Evolutionary conservation across 768 basidiomycete genomes (phyloP), one percentile per base, ranked within the genome.

Genomic region (Holtermannia corniformis): DNA sequence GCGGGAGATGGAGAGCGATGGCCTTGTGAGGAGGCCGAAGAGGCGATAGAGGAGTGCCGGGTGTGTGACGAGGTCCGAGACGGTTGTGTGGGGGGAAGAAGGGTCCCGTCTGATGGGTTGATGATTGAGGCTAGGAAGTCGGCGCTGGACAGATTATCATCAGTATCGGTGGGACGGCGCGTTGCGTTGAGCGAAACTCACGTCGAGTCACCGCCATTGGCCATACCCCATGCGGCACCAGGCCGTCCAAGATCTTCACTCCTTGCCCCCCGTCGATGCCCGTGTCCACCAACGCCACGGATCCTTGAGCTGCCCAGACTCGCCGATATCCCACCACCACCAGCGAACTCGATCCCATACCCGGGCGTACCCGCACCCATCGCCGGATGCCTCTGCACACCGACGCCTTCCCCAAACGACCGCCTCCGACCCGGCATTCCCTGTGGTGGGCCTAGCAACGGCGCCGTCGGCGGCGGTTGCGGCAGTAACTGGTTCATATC

Each of bases 211-310:
- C 63, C 65, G 7, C 49, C 51, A n/a, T n/a, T n/a, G 42, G 63
- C 65, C 2, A 67, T 52, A 21, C 66, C 66, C 63, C 63, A 68
- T 14, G 59, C 64, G 27, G 59, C 54, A 3, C 59, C 57, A 3
- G 24, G 28, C 27, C 60, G 48, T 12, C 65, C 63, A 10, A 83
- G 74, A 62, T 85, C 85, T 67, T 86, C 84, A 40, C 80, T 81
- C 56, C 82, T 80, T 26, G 78, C 78, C 19, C 76, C 75, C 14
- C 83, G 75, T 59, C 76, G 74, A 48, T 79, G 78, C 13, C 72
- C 65, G 5, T 74, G 73, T 14, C 54, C 55, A 21, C 51, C 41
- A 4, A 58, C 37, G 13, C 65, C 56, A 28, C 63, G 49, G n/a
- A 63, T 41, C 25, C 41, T 27, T 4, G 58, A 46, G 2, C 50